A percentile compares a stretch with the other conserved stretches of the same genome.
phyloP scores from a whole-genome alignment of 2,329 filamentous ascomycete genomes.

The Penicillium sp. region DNA sequence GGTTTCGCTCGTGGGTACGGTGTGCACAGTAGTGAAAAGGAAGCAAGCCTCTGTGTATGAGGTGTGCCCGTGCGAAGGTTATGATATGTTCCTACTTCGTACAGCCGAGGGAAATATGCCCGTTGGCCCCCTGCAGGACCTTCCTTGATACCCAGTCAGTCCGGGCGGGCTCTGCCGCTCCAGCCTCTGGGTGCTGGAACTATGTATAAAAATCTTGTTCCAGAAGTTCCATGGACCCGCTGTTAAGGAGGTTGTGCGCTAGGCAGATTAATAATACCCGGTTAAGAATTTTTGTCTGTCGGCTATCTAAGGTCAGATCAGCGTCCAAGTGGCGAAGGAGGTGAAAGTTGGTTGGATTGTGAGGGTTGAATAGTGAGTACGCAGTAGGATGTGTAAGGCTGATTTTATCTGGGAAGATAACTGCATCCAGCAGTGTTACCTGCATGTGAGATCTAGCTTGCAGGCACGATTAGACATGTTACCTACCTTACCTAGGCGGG shows the following conservation, averaged over 20 bases:
- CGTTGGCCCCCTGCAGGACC: conserved; percentile 13
- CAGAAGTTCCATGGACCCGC: conserved; percentile 12
- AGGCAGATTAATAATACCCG: background rate
- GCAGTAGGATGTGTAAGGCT: background rate
- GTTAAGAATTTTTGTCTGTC: too few species aligned
- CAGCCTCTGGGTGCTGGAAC: conserved; percentile 1
- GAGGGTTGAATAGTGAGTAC: too few species aligned
- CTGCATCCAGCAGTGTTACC: background rate
- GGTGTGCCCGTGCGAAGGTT: conserved; percentile 15
- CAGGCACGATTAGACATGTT: conserved; percentile 3
- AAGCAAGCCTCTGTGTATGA: background rate
- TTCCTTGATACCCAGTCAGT: background rate
- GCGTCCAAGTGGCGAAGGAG: background rate
- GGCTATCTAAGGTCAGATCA: too few species aligned
- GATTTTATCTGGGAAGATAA: conserved; percentile 1
- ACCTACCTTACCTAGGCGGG: too few species aligned
- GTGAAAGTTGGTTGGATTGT: background rate
- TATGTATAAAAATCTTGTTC: conserved; percentile 14
- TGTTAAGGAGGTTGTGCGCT: conserved; percentile 3
- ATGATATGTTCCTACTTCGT: conserved; percentile 17
- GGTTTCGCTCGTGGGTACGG: background rate
- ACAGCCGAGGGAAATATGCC: conserved; percentile 11
- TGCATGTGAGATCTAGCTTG: conserved; percentile 13
- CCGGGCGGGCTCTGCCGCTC: too few species aligned
- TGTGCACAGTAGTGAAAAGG: conserved; percentile 2